Percentiles rank a stretch among this genome's conserved stretches.
Evolutionary conservation across 257 asterid species (phyloP).

Genomic region (Linderniella brevidens): DNA sequence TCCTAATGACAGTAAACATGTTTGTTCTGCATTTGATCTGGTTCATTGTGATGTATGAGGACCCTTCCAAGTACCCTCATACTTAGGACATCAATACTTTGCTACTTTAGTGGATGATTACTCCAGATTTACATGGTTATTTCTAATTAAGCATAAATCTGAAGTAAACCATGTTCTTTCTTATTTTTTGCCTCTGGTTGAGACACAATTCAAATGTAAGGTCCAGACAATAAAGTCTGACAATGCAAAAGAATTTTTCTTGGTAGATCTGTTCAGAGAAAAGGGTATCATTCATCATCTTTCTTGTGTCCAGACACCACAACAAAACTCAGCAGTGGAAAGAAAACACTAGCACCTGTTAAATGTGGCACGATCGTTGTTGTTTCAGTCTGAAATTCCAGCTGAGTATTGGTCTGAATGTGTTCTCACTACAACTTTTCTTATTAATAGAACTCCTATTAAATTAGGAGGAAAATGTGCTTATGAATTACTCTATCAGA

Average conservation of each 20-base stretch:
- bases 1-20: too few relatives aligned
- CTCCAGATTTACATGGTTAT: too few relatives aligned
- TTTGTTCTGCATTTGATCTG: too few relatives aligned
- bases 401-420: neutral
- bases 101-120: too few relatives aligned
- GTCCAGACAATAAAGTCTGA: neutral
- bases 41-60: too few relatives aligned
- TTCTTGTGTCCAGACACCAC: neutral
- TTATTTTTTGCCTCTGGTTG: neutral
- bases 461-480: too few relatives aligned
- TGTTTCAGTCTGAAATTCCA: neutral
- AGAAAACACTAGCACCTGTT: neutral
- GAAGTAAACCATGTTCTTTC: neutral
- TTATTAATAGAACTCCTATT: neutral
- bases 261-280: neutral
- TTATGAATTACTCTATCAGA: too few relatives aligned
- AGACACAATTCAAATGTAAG: neutral
- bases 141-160: too few relatives aligned
- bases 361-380: neutral
- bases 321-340: neutral
- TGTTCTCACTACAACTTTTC: neutral
- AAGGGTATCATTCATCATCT: neutral
- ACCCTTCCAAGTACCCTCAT: too few relatives aligned
- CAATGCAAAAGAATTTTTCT: neutral
- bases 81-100: too few relatives aligned